These are phyloP conservation scores for Casuarina glauca DNA, from an alignment of 306 rosid species.

Conservation along the genomic window DNA sequence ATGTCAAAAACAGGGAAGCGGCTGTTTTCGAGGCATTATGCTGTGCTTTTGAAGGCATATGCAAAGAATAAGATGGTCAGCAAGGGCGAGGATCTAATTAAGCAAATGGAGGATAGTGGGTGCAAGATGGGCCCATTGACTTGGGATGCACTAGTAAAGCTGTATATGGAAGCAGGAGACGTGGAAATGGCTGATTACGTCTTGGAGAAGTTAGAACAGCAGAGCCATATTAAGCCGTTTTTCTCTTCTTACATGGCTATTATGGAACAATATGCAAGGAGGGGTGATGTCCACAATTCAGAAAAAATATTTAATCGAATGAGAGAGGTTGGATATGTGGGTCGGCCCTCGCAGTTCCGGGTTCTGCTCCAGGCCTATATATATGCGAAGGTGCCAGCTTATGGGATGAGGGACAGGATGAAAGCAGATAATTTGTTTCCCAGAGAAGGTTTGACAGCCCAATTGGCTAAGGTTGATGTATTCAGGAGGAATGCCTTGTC, in stretches of 20 bases:
- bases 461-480: conserved; percentile 54
- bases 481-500: conserved; percentile 62
- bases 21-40: conserved; percentile 43
- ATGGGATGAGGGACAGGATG: conserved; percentile 81
- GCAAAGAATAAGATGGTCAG: conserved; percentile 55
- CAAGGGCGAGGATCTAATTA: conserved; percentile 75
- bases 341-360: conserved; percentile 46
- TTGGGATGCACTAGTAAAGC: conserved; percentile 75
- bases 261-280: conserved; percentile 63
- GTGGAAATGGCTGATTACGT: conserved; percentile 80
- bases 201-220: conserved; percentile 56
- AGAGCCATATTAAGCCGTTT: conserved; percentile 52
- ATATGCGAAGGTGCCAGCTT: conserved; percentile 70
- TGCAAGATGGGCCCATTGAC: conserved; percentile 54
- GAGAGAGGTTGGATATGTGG: conserved; percentile 57
- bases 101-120: conserved; percentile 62
- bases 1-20: conserved; percentile 44
- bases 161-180: conserved; percentile 68
- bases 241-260: conserved; percentile 45
- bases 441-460: conserved; percentile 33
- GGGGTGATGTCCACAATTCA: conserved; percentile 77
- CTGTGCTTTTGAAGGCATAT: conserved; percentile 60
- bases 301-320: conserved; percentile 67
- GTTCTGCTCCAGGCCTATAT: conserved; percentile 60
- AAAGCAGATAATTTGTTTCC: conserved; percentile 62